Percentiles rank a stretch among this genome's conserved stretches.
Evolutionary conservation across 495 filamentous ascomycete species (phyloP).

Genomic region (Hyaloscypha bicolor): DNA sequence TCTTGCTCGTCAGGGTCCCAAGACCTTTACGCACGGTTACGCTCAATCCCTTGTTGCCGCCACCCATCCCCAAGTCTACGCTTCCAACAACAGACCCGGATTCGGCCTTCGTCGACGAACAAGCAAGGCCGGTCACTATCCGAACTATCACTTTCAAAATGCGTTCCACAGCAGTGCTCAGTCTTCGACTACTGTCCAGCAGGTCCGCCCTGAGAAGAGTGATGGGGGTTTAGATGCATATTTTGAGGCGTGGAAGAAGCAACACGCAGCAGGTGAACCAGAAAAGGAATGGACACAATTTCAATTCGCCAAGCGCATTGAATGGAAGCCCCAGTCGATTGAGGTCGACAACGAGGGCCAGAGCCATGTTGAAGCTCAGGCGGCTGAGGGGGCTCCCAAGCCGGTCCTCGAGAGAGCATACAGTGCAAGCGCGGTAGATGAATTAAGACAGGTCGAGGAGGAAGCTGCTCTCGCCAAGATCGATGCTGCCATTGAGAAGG

Average conservation of each 20-base stretch:
- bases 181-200: constrained; percentile 34
- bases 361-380: constrained; percentile 39
- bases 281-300: constrained; percentile 89
- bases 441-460: constrained; percentile 60
- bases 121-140: constrained; percentile 55
- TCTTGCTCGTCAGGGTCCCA: constrained; percentile 95
- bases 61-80: constrained; percentile 82
- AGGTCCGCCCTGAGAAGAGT: constrained; percentile 46
- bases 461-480: constrained; percentile 55
- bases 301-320: constrained; percentile 82
- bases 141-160: constrained; percentile 68
- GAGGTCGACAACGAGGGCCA: constrained; percentile 52
- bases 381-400: constrained; percentile 38
- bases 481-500: constrained; percentile 66
- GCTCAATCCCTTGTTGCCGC: constrained; percentile 96
- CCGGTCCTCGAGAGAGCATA: constrained; percentile 44
- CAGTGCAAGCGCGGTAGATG: constrained; percentile 52
- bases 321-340: constrained; percentile 68
- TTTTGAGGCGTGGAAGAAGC: constrained; percentile 82
- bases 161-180: constrained; percentile 62
- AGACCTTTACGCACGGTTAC: constrained; percentile 96
- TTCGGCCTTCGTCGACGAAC: constrained; percentile 38
- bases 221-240: constrained; percentile 75
- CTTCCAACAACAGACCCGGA: constrained; percentile 61
- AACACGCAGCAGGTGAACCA: constrained; percentile 61